Base-by-base conservation (phyloP, 139 green algal genomes). In the Chlorella sp. region DNA sequence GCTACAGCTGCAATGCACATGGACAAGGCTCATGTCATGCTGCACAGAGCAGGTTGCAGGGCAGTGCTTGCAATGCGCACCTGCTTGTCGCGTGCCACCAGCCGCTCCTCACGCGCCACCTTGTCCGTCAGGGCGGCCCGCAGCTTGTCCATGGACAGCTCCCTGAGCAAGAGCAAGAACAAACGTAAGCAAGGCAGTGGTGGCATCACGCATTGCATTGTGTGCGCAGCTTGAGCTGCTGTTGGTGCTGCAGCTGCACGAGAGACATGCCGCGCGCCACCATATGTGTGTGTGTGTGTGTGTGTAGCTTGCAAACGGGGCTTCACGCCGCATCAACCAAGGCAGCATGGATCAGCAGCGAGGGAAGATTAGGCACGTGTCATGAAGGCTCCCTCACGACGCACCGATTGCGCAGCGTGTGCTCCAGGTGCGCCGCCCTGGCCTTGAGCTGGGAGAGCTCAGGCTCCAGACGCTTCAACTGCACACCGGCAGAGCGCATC, bases 101-200 rank as follows among this genome's bases (percentile, higher is more conserved):
- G 67, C 22, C 84, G 72, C 86, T 94, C 89, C 71, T 92, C 89
- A 23, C 69, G 75, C 1, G 70, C 71, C 24, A 90, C 75, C 33
- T 74, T 80, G 1, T 89, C 85, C 17, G 65, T 64, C 59, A 92
- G 75, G 3, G 69, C 67, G 22, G 65, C 78, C 55, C 72, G 72
- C 27, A 92, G 75, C 68, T 80, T 76, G 32, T 91, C 80, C 20
- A 82, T 34, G 22, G 65, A 69, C 24, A 60, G 29, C 75, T 92
- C 88, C 27, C 76, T 83, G 42, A 70, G n/a, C n/a, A n/a, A n/a
- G n/a, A n/a, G n/a, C 60, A 78, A 66, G 22, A 29, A 22, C 22
- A 66, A 66, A 30, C 60, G 24, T 33, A 17, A 14, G 26, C 24
- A 31, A 31, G 24, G 60, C 60, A 32, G 20, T 32, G 60, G 23